Evolutionary conservation across 2,329 filamentous ascomycete genomes (phyloP).

Genomic region (Ophiostoma montium): DNA sequence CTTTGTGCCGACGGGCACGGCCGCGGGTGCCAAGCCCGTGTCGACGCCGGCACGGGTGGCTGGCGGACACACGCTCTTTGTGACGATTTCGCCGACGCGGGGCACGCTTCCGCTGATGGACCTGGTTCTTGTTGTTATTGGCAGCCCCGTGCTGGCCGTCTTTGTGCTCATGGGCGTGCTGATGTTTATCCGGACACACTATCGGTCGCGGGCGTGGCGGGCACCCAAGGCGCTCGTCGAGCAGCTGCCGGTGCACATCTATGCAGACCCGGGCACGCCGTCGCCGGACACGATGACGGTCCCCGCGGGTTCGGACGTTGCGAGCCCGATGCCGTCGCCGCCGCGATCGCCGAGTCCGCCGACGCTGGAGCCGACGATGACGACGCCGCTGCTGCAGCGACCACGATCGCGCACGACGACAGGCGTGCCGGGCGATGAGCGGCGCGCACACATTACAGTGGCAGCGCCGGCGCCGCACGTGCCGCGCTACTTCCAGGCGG

Average conservation of each 20-base stretch:
- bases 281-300: neutral
- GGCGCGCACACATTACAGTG: constrained; percentile 23
- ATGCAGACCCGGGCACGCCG: constrained; percentile 55
- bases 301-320: neutral
- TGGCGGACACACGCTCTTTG: constrained; percentile 52
- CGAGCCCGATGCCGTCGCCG: constrained; percentile 32
- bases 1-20: constrained; percentile 5
- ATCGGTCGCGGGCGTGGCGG: constrained; percentile 79
- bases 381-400: constrained; percentile 64
- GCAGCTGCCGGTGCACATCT: constrained; percentile 84
- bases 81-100: constrained; percentile 85
- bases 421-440: constrained; percentile 38
- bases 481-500: constrained; percentile 42
- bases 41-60: neutral
- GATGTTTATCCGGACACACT: constrained; percentile 73
- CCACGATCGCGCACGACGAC: constrained; percentile 54
- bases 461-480: constrained; percentile 22
- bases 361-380: constrained; percentile 51
- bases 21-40: neutral
- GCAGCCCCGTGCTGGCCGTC: constrained; percentile 83
- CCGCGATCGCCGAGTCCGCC: constrained; percentile 42
- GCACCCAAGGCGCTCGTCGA: constrained; percentile 97
- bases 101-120: constrained; percentile 91
- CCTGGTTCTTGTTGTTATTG: constrained; percentile 87
- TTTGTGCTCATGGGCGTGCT: constrained; percentile 86